These are phyloP conservation scores for Leishmania tropica DNA, from an alignment of 208 protist genomes.

Conservation along the genomic window DNA sequence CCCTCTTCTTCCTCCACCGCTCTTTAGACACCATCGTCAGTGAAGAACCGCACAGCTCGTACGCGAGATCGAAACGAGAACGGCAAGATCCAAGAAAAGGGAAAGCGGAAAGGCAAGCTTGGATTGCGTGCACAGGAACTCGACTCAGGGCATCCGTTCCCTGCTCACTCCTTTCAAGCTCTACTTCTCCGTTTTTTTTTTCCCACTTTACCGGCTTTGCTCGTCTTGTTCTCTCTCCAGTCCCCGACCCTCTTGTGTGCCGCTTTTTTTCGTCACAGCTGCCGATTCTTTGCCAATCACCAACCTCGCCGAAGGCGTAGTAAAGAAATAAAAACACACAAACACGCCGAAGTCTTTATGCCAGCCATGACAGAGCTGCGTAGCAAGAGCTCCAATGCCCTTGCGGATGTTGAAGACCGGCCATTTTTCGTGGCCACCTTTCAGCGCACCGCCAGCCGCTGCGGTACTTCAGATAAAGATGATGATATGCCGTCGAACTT, in stretches of 20 bases:
- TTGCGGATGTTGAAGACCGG: slow-evolving; percentile 30
- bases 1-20: background rate
- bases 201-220: background rate
- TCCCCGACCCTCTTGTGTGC: background rate
- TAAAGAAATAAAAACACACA: background rate
- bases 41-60: background rate
- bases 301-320: background rate
- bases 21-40: background rate
- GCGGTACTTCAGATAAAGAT: slow-evolving; percentile 12
- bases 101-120: background rate
- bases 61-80: background rate
- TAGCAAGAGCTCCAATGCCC: slow-evolving; percentile 5
- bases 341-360: background rate
- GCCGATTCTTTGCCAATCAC: background rate
- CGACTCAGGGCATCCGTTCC: background rate
- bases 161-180: background rate
- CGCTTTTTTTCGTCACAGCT: background rate
- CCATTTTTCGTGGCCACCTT: slow-evolving; percentile 57
- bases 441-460: slow-evolving; percentile 25
- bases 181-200: background rate
- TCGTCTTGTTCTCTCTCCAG: background rate
- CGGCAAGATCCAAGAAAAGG: no score
- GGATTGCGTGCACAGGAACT: background rate
- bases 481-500: slow-evolving; percentile 49
- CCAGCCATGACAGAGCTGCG: slow-evolving; percentile 6